Evolutionary conservation across 805 yeast genomes (phyloP), one percentile per base, ranked within the genome.

Genomic region (Hanseniaspora singularis): DNA sequence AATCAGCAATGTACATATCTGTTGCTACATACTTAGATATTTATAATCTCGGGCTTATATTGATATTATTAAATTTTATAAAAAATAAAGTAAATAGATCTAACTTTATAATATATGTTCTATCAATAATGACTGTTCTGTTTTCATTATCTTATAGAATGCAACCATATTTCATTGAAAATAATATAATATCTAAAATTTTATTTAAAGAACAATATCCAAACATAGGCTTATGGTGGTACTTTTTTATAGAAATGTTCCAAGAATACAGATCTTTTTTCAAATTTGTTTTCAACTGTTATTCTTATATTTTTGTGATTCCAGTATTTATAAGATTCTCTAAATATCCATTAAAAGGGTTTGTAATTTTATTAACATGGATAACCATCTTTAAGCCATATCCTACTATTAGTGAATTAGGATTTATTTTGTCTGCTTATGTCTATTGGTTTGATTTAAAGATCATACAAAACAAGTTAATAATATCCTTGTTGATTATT

Each of bases 201-300:
- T 23, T 42, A 4, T 42, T 42, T 23, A 42, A 36, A 36, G 46
- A 42, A 15, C 42, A 37, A 14, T 44, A 40, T 4, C 98, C 98
- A 23, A 92, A 92, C 63, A 62, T 92, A 53, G 98, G 98, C 0
- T 67, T 92, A 18, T 92, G 99, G 99, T 92, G 99, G 99, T 92
- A 92, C 66, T 78, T 88, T 56, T 92, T 92, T 68, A 82, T 89
- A 34, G 98, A 92, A 63, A 83, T 92, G 76, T 92, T 92, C 64
- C 92, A 81, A 47, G 82, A 78, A 58, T 92, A 89, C 69, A 72
- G 80, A 24, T 77, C 84, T 18, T 87, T 92, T 57, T 92, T 83
- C 68, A 65, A 79, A 33, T 78, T 86, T 10, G 79, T 87, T 18
- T 92, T 88, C 75, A 88, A 87, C 56, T 57, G 88, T 38, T 86